Evolutionary conservation across 352 stramenopile genomes (phyloP), one percentile per base, ranked within the genome.

Genomic region (Phytopythium cucurbitacearum): DNA sequence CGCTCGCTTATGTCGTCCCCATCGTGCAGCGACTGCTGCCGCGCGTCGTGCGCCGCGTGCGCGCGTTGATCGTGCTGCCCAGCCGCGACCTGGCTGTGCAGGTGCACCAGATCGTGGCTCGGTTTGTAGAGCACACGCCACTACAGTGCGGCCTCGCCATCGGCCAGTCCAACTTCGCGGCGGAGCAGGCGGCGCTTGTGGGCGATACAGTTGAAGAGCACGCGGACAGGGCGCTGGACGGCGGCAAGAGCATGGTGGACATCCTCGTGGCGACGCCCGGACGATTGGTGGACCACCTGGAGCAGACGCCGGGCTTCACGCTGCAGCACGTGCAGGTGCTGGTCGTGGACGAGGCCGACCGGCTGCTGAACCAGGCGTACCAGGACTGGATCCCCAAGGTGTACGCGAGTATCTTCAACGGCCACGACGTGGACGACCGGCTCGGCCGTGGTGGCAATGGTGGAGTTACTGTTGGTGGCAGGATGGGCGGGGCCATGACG

Each of bases 251-350:
- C 61, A 74, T 91, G 16, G 85, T 99, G 16, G 96, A 99, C 71
- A 97, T 99, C 53, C 61, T 99, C 36, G 93, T 99, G 21, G 89
- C 89, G n/a, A 99, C 97, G 16, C 96, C 96, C 1, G 97, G 97
- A 28, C 84, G 96, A 48, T 80, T 99, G 11, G 85, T 99, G 28
- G 96, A 99, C 66, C 96, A 99, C 71, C 64, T 99, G 33, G 88
- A 98, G 61, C 85, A 96, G 59, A 99, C 97, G 15, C 90, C 85
- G n/a, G 96, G 95, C 38, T 99, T 99, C 59, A 98, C 94, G 48
- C 69, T 99, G 54, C 91, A 98, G 60, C 95, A 99, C 65, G 69
- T 99, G 48, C 76, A 94, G 65, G 98, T 97, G 62, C 79, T 99
- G 41, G 92, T 99, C 3, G 86, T 99, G 34, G 97, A 99, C 58